Evolutionary conservation across 2,329 filamentous ascomycete species (phyloP).

Genomic region (Colletotrichum echinochloae): DNA sequence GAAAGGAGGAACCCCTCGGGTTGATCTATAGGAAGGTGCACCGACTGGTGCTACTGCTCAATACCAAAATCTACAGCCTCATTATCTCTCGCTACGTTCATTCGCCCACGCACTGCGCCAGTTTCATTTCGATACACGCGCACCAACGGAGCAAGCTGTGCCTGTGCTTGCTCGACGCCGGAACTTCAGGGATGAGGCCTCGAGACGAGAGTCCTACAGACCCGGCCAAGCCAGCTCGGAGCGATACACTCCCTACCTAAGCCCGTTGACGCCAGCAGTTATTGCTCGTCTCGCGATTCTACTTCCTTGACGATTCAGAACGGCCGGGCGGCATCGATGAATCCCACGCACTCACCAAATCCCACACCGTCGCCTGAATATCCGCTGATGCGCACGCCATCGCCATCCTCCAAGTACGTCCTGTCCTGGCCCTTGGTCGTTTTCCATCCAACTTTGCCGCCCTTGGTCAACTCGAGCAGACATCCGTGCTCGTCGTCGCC

Average conservation of each 20-base stretch:
- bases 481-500: conserved; percentile 52
- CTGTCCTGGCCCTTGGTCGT: conserved; percentile 49
- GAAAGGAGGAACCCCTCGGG: background rate
- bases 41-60: background rate
- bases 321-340: conserved; percentile 28
- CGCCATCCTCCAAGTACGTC: conserved; percentile 55
- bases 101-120: background rate
- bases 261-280: background rate
- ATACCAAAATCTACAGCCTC: background rate
- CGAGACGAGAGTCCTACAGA: conserved; percentile 13
- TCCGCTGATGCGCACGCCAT: conserved; percentile 52
- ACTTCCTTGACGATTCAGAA: conserved; percentile 20
- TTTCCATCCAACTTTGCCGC: conserved; percentile 48
- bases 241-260: background rate
- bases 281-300: background rate
- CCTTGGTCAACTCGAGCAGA: conserved; percentile 54
- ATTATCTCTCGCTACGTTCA: background rate
- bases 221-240: background rate
- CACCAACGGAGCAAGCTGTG: conserved; percentile 26
- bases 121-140: conserved; percentile 27
- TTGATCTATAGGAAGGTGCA: background rate
- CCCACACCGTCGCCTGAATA: conserved; percentile 57
- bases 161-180: conserved; percentile 8
- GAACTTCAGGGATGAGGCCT: conserved; percentile 8
- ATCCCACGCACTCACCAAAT: conserved; percentile 53